Conservation (phyloP, 2,329 filamentous ascomycete genomes). For the Hortaea sp. region DNA sequence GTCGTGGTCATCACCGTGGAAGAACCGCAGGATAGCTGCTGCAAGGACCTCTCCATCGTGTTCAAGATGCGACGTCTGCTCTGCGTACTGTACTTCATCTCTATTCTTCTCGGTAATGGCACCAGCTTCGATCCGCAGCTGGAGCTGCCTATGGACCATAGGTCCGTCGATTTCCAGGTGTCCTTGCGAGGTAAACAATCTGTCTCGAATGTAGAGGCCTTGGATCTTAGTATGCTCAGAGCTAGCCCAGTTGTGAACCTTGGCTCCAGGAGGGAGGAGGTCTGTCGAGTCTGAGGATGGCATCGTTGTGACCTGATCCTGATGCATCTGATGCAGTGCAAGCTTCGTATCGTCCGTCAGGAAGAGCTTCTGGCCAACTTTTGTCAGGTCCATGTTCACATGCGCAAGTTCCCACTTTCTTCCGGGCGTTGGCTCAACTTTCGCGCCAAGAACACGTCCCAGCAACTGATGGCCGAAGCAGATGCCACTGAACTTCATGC, state of each 20-base stretch:
- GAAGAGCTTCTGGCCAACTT: conserved; percentile 34
- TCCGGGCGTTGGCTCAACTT: conserved; percentile 27
- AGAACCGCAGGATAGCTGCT: conserved; percentile 34
- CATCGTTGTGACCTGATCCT: conserved; percentile 32
- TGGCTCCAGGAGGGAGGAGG: conserved; percentile 30
- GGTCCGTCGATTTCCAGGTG: conserved; percentile 34
- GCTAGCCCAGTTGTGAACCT: conserved; percentile 41
- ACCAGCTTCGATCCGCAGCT: conserved; percentile 30
- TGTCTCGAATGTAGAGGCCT: conserved; percentile 35
- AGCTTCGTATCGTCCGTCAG: conserved; percentile 24
- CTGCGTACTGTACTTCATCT: conserved; percentile 27
- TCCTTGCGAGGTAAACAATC: conserved; percentile 36
- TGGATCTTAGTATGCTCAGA: conserved; percentile 37
- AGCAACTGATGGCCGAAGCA: conserved; percentile 42
- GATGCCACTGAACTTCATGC: conserved; percentile 41
- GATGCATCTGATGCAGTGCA: conserved; percentile 39
- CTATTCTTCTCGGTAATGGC: conserved; percentile 28
- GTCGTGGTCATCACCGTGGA: conserved; percentile 40
- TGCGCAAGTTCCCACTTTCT: conserved; percentile 40
- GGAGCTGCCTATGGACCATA: conserved; percentile 28
- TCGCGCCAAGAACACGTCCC: conserved; percentile 33
- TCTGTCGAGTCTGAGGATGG: conserved; percentile 21
- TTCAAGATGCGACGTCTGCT: conserved; percentile 29
- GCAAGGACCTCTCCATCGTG: conserved; percentile 33
- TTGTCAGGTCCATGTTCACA: conserved; percentile 31